phyloP scores from a whole-genome alignment of 2,329 filamentous ascomycete species.

The Sphaerulina vaccinii region DNA sequence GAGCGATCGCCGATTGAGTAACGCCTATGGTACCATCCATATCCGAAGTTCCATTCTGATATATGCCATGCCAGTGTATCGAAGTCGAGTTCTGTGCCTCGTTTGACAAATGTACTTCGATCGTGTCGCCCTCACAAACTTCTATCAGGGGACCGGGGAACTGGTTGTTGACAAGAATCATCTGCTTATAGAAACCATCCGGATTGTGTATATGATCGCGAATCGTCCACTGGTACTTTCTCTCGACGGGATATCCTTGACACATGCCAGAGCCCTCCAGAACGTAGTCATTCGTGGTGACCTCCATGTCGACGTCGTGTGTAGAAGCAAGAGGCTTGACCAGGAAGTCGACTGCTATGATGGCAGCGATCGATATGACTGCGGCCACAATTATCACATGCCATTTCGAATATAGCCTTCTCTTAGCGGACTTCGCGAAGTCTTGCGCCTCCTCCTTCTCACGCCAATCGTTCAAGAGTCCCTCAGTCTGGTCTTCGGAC shows the following conservation, averaged over 20 bases:
- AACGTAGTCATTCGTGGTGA: conserved; percentile 5
- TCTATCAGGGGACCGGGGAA: conserved; percentile 39
- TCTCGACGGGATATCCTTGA: neutral
- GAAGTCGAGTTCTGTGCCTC: conserved; percentile 40
- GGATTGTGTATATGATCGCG: conserved; percentile 3
- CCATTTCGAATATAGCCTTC: neutral
- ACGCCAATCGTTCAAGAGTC: conserved; percentile 6
- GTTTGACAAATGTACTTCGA: conserved; percentile 40
- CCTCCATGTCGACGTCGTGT: neutral
- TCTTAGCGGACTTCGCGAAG: too few relatives aligned
- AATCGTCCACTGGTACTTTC: conserved; percentile 2
- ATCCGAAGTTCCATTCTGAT: conserved; percentile 34
- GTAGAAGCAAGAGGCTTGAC: neutral
- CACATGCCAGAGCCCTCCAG: neutral
- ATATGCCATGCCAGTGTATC: conserved; percentile 39
- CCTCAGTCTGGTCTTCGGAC: conserved; percentile 1
- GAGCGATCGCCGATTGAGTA: conserved; percentile 36
- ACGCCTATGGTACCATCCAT: conserved; percentile 37
- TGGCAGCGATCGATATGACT: neutral
- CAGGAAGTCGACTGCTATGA: neutral
- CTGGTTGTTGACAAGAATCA: conserved; percentile 35
- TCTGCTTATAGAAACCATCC: conserved; percentile 3
- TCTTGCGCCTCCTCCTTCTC: neutral
- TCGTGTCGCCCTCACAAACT: conserved; percentile 38
- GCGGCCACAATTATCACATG: neutral